Evolutionary conservation across 192 early-diverging fungal genomes (phyloP).

Genomic region (Obelidium mucronatum): DNA sequence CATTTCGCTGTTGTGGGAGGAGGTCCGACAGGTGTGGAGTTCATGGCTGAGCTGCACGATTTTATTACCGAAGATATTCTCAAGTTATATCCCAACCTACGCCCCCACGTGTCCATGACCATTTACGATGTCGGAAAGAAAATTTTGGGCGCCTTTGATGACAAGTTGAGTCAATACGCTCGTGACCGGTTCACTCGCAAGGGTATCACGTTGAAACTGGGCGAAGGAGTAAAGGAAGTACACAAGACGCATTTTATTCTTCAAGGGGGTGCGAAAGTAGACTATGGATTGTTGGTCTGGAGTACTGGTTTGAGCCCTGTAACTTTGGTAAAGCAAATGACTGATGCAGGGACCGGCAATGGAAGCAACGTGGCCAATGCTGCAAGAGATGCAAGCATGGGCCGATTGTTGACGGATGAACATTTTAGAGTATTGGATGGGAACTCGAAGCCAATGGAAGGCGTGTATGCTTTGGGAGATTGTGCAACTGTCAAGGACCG

Average conservation of each 20-base stretch:
- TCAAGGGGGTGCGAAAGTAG: conserved; percentile 29
- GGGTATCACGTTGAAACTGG: conserved; percentile 76
- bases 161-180: conserved; percentile 76
- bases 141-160: conserved; percentile 81
- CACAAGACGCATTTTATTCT: conserved; percentile 46
- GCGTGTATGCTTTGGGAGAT: conserved; percentile 75
- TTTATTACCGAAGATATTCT: conserved; percentile 84
- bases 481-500: conserved; percentile 84
- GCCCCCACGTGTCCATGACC: conserved; percentile 56
- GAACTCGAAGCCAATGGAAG: conserved; percentile 55
- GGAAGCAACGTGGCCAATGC: neutral
- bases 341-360: neutral
- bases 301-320: conserved; percentile 65
- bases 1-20: conserved; percentile 91
- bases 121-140: conserved; percentile 84
- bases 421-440: conserved; percentile 74
- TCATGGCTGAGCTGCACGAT: conserved; percentile 77
- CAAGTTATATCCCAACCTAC: conserved; percentile 74
- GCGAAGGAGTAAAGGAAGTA: conserved; percentile 62
- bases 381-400: conserved; percentile 8
- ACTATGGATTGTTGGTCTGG: conserved; percentile 72
- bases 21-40: conserved; percentile 83
- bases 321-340: conserved; percentile 8
- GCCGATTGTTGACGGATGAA: conserved; percentile 68
- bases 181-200: conserved; percentile 74